phyloP scores from a whole-genome alignment of 306 rosid genomes.

The Quercus aquifolioides region DNA sequence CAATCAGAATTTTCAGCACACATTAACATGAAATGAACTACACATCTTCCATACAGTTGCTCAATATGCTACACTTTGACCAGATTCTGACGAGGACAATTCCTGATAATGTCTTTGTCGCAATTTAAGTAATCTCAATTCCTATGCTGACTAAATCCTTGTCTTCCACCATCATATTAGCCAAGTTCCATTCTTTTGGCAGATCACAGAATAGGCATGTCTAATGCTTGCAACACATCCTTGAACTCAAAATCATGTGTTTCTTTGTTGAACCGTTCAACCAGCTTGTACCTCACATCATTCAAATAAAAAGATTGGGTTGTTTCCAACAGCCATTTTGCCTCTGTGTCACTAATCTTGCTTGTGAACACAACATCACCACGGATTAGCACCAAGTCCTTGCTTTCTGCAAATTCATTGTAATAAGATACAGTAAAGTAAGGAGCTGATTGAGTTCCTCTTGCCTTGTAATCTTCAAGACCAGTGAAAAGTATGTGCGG shows the following conservation, averaged over 20 bases:
- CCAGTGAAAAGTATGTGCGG: conserved; percentile 85
- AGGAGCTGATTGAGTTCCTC: conserved; percentile 93
- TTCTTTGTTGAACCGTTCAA: conserved; percentile 78
- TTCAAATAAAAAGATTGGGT: conserved; percentile 79
- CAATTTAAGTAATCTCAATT: not conserved
- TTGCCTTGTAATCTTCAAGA: conserved; percentile 92
- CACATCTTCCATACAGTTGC: not conserved
- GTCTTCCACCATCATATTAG: not conserved
- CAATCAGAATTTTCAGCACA: not conserved
- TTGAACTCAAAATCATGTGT: conserved; percentile 85
- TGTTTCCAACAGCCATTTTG: conserved; percentile 80
- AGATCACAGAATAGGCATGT: conserved; percentile 65
- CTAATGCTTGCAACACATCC: conserved; percentile 78
- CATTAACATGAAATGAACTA: not conserved
- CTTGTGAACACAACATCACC: conserved; percentile 84
- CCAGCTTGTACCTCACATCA: conserved; percentile 70
- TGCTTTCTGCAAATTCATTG: conserved; percentile 83
- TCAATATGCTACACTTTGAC: not conserved
- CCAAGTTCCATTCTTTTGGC: not conserved
- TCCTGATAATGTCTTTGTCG: not conserved
- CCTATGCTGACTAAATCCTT: not conserved
- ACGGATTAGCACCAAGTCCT: conserved; percentile 78
- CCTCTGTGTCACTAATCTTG: conserved; percentile 76
- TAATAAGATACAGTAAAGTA: conserved; percentile 65
- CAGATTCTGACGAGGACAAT: not conserved